Conservation (phyloP, 352 stramenopile species). For the Peronosclerospora sorghi region DNA sequence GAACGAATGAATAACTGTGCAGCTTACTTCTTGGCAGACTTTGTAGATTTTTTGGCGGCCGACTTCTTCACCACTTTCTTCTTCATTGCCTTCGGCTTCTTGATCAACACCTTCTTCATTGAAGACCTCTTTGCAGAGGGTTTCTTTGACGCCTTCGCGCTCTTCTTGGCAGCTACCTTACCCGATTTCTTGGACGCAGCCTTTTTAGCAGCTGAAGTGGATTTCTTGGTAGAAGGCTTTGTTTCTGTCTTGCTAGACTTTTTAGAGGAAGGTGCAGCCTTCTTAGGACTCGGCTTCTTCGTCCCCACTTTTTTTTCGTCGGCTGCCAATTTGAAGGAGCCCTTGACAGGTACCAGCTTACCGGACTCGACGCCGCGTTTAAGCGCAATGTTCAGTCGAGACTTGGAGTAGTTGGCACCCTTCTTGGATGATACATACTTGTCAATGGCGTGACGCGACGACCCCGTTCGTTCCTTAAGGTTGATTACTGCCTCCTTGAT, state of each 20-base stretch:
- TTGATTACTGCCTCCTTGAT: slow-evolving; percentile 88
- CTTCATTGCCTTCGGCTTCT: slow-evolving; percentile 47
- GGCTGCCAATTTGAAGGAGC: slow-evolving; percentile 89
- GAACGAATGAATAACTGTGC: background rate
- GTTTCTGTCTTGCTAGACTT: background rate
- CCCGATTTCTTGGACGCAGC: slow-evolving; percentile 19
- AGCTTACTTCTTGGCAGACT: slow-evolving; percentile 30
- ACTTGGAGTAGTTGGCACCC: slow-evolving; percentile 63
- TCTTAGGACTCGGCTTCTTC: slow-evolving; percentile 1
- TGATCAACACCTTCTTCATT: slow-evolving; percentile 31
- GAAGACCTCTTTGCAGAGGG: slow-evolving; percentile 16
- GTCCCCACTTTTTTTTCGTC: slow-evolving; percentile 79
- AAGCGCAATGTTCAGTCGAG: slow-evolving; percentile 81
- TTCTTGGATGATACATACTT: slow-evolving; percentile 88
- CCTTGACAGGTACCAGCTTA: slow-evolving; percentile 88
- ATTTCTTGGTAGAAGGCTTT: slow-evolving; percentile 22
- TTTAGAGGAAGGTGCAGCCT: background rate
- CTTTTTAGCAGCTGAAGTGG: slow-evolving; percentile 24
- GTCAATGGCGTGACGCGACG: slow-evolving; percentile 89
- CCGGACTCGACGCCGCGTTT: slow-evolving; percentile 84
- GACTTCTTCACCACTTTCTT: slow-evolving; percentile 66
- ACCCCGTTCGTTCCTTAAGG: slow-evolving; percentile 88
- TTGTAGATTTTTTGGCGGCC: slow-evolving; percentile 39
- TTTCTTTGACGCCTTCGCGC: slow-evolving; percentile 23
- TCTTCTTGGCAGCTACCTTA: slow-evolving; percentile 28